Base-by-base conservation (phyloP, 495 filamentous ascomycete genomes). In the Penicillium egyptiacum region DNA sequence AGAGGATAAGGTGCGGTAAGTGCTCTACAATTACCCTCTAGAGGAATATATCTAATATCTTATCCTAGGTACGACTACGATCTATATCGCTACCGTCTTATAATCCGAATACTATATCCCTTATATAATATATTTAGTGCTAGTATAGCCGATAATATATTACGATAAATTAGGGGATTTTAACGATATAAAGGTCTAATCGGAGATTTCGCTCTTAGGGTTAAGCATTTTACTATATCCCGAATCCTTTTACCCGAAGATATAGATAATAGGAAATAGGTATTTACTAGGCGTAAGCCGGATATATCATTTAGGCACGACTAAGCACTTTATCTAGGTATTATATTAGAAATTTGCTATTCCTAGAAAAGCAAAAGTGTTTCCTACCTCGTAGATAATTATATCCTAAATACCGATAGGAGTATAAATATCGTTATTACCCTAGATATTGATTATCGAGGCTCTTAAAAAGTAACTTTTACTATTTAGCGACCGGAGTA, bases 271-370 rank as follows among this genome's bases (percentile, higher is more conserved):
- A 41, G 51, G 42, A 26, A 50, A 6, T 22, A 39, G 30, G 50
- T n/a, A 20, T 55, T 57, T 58, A 62, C 58, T 26, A 59, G 53
- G 57, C 58, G 66, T 23, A 59, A 63, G 37, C 70, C 65, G 58
- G 69, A 42, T 58, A 55, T 63, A 43, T 66, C 63, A 42, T 74
- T 71, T 50, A 58, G 44, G 23, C 66, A 72, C 60, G 5, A 12
- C 9, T 50, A 60, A 39, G 62, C 69, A 57, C 50, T 45, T 40
- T 70, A 60, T 55, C 69, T 62, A 25, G 64, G 26, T 28, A 67
- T 74, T 28, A 59, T 72, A 26, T 61, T 74, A 25, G 67, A 74
- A 59, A 61, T 72, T 22, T 65, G 69, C 58, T 72, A 74, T 63
- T 70, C 65, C 20, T 64, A 70, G 7, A 61, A 72, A 70, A 59